phyloP scores from a whole-genome alignment of 306 rosid species.

The Cicer pinnatifidum region DNA sequence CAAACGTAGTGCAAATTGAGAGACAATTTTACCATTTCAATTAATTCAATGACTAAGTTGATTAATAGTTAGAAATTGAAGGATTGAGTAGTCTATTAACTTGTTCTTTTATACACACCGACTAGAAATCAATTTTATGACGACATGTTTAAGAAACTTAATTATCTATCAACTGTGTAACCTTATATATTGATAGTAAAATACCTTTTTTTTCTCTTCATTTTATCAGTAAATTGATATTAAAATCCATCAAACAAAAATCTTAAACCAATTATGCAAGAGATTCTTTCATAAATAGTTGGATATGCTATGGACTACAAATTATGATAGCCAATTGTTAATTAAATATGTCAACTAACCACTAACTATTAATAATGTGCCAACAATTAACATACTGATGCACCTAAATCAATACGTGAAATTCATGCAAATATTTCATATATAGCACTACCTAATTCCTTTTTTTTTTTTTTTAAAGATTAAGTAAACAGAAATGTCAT shows the following conservation, averaged over 20 bases:
- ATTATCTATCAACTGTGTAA: no score
- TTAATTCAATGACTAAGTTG: no score
- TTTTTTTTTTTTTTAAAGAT: neutral
- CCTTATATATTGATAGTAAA: no score
- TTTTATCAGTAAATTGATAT: no score
- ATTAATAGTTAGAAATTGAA: no score
- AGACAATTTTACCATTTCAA: no score
- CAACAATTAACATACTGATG: neutral
- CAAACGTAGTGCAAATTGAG: no score
- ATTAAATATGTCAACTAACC: neutral
- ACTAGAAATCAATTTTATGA: no score
- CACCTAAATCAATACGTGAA: neutral
- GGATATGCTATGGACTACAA: neutral
- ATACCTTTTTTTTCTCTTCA: no score
- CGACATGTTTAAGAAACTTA: no score
- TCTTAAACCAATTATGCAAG: neutral
- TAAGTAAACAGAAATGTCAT: constrained; percentile 28
- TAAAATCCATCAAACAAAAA: neutral
- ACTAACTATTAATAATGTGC: neutral
- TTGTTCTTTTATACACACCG: no score
- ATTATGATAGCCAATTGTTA: neutral
- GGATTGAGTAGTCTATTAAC: no score
- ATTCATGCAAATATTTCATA: neutral
- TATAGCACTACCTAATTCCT: neutral
- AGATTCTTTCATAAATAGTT: neutral